Conservation (phyloP, 352 stramenopile genomes). For the Pythium sp. region DNA sequence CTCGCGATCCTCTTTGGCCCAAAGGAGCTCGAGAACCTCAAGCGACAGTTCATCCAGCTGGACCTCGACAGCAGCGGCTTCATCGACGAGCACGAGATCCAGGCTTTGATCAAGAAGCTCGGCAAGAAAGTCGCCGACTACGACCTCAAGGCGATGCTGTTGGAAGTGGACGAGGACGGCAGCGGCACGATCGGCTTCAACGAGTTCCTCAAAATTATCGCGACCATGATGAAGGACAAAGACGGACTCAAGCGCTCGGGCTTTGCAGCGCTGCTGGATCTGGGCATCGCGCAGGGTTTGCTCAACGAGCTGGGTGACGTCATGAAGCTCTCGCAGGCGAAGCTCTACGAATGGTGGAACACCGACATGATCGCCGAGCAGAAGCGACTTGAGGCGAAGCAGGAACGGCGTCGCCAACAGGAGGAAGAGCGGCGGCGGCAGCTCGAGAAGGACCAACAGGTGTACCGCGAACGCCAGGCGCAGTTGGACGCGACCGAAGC, state of each 20-base stretch:
- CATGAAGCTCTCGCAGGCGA: slow-evolving; percentile 40
- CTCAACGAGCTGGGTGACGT: slow-evolving; percentile 67
- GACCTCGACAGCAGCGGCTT: slow-evolving; percentile 63
- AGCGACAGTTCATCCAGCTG: slow-evolving; percentile 63
- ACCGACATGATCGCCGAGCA: slow-evolving; percentile 61
- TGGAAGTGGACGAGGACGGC: slow-evolving; percentile 61
- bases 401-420: slow-evolving; percentile 41
- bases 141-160: slow-evolving; percentile 54
- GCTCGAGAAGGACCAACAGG: slow-evolving; percentile 35
- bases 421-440: slow-evolving; percentile 48
- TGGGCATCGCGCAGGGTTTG: slow-evolving; percentile 62
- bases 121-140: slow-evolving; percentile 40
- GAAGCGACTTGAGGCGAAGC: slow-evolving; percentile 56
- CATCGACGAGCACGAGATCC: slow-evolving; percentile 68
- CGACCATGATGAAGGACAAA: slow-evolving; percentile 46
- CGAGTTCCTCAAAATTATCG: slow-evolving; percentile 69
- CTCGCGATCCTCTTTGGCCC: slow-evolving; percentile 63
- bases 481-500: slow-evolving; percentile 42
- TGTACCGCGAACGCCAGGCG: slow-evolving; percentile 42
- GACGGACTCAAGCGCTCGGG: slow-evolving; percentile 26
- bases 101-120: slow-evolving; percentile 58
- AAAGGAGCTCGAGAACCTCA: slow-evolving; percentile 65
- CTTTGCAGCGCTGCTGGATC: slow-evolving; percentile 48
- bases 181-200: slow-evolving; percentile 71
- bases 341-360: slow-evolving; percentile 69